Base-by-base conservation (phyloP, 2,329 filamentous ascomycete species). In the Fusarium sororula region DNA sequence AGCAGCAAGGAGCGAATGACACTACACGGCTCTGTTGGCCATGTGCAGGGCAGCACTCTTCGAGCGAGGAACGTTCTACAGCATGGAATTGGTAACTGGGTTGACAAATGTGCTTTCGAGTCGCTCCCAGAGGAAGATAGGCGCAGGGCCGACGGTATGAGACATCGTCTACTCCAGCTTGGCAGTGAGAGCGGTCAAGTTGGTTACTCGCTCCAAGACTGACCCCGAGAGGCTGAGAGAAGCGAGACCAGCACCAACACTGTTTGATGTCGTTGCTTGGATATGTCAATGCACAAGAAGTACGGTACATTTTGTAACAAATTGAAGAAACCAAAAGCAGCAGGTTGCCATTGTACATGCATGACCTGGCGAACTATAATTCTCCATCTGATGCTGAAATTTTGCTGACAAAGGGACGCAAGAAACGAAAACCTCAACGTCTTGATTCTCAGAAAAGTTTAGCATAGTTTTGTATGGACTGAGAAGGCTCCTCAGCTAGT, bases 31-130 rank as follows among this genome's bases (percentile, higher is more conserved):
- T 92, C 90, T 63, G 92, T 93, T 53, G 92, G 92, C 4, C 88
- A 91, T 75, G 84, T 84, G 2, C 82, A 81, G 6, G 90, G 88
- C 4, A 88, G 88, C 64, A 80, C 76, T 47, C 82, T 88, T 68
- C 82, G 92, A 66, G 92, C 92, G 58, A 86, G 91, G 72, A 94
- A 94, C 81, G 92, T 94, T 72, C 81, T 94, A 78, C 92, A 94
- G 86, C 92, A 94, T 82, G 92, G 91, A 8, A 86, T 94, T 28
- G 91, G 91, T 8, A 84, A 83, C 48, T 94, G 91, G 91, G 90
- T 93, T 12, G 86, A 85, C 38, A 76, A 83, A 30, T 89, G 89
- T 70, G 87, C 91, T 77, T 89, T 94, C 63, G 82, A 81, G 39
- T 81, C 70, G 20, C 76, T 91, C 66, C 80, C 76, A 12, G 85